Base-by-base conservation (phyloP, 495 filamentous ascomycete species). In the Hypoxylon intermedium region DNA sequence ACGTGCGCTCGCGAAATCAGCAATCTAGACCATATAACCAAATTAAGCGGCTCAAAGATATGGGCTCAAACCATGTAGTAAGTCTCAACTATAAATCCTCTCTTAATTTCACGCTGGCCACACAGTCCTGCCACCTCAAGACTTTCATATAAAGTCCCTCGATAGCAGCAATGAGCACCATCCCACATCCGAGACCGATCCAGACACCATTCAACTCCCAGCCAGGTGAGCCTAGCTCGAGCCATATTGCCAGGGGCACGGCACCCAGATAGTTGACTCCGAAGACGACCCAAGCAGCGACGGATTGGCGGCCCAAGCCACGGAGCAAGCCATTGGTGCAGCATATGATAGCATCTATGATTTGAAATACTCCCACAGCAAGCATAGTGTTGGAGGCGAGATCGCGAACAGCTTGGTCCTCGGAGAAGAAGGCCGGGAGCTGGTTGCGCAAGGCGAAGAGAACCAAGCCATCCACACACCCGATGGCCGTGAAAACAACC, bases 221-320 rank as follows among this genome's bases (percentile, higher is more conserved):
- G 16, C 72, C 68, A 5, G 88, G 57, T 2, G 70, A 70, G 0
- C 79, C 82, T 64, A 92, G 85, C 0, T 82, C 83, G 1, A 83
- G 78, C 18, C 82, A 82, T 63, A 89, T 83, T 34, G 87, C 89
- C 38, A 92, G 75, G 0, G 89, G 89, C 69, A 93, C 83, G 2
- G 85, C 89, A 37, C 89, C 79, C 9, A 72, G 77, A 72, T 93
- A 93, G 70, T 92, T 92, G 37, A 85, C 84, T 47, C 86, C 81
- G 0, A 91, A 69, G 48, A 85, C 86, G 13, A 91, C 82, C 66
- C 88, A 91, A 3, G 89, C 88, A 2, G 89, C 89, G 15, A 93
- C 75, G 41, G 87, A 85, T 61, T 93, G 89, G 44, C 86, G 78
- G 1, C 89, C 73, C 1, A 74, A 76, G 11, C 89, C 89, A 19